Evolutionary conservation across 108 stramenopile genomes (phyloP).

Genomic region (Cylindrotheca fusiformis): DNA sequence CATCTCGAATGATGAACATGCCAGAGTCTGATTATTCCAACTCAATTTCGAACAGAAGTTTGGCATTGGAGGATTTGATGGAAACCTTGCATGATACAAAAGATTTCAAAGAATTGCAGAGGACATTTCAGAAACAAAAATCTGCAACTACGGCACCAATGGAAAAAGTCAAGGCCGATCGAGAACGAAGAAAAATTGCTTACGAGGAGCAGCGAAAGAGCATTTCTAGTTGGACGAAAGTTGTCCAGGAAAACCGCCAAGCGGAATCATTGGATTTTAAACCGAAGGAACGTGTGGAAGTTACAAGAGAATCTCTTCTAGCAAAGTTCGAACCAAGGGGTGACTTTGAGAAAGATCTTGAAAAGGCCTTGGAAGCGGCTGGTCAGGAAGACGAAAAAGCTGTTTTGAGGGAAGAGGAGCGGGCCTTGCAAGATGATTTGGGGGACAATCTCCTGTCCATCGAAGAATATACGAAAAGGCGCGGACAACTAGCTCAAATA

Average conservation of each 20-base stretch:
- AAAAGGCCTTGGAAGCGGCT: slow-evolving; percentile 75
- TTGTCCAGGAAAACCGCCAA: slow-evolving; percentile 85
- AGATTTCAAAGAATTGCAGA: slow-evolving; percentile 79
- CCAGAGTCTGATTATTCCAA: slow-evolving; percentile 32
- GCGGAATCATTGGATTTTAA: slow-evolving; percentile 94
- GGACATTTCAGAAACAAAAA: slow-evolving; percentile 45
- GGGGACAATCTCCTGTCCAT: slow-evolving; percentile 79
- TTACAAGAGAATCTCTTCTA: slow-evolving; percentile 65
- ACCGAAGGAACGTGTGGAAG: slow-evolving; percentile 47
- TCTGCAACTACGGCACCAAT: slow-evolving; percentile 70
- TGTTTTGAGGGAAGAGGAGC: slow-evolving; percentile 62
- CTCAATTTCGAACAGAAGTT: slow-evolving; percentile 31
- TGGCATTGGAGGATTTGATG: slow-evolving; percentile 87
- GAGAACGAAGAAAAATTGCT: slow-evolving; percentile 82
- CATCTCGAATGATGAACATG: slow-evolving; percentile 25
- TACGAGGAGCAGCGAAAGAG: slow-evolving; percentile 79
- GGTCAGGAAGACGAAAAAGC: slow-evolving; percentile 83
- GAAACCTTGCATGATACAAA: slow-evolving; percentile 77
- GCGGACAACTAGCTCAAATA: slow-evolving; percentile 93
- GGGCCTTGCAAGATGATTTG: slow-evolving; percentile 70
- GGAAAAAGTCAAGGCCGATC: slow-evolving; percentile 67
- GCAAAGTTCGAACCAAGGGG: slow-evolving; percentile 85
- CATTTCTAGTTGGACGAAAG: slow-evolving; percentile 76
- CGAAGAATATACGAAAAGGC: slow-evolving; percentile 91
- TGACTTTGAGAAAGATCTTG: slow-evolving; percentile 92